Conservation (phyloP, 2,329 filamentous ascomycete genomes). For the Nannizzia gypsea region DNA sequence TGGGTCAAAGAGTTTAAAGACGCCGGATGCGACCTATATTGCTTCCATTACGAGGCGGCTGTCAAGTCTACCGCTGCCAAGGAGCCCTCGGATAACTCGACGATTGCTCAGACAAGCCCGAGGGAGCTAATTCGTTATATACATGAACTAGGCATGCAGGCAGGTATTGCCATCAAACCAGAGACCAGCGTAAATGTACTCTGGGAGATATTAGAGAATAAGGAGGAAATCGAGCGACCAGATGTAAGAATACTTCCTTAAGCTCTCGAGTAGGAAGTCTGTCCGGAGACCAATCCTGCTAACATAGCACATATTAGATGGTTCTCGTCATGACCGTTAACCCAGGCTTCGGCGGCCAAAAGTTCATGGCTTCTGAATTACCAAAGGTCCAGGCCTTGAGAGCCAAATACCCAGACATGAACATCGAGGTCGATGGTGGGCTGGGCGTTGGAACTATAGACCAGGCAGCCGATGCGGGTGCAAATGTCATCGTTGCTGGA, state of each 20-base stretch:
- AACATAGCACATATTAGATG: constrained; percentile 54
- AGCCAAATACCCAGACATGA: constrained; percentile 73
- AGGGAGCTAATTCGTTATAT: constrained; percentile 82
- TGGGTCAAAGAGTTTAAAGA: constrained; percentile 94
- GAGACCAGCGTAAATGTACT: constrained; percentile 81
- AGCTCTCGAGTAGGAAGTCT: not conserved
- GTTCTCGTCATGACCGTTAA: constrained; percentile 97
- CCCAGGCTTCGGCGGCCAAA: constrained; percentile 93
- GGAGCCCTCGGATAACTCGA: constrained; percentile 56
- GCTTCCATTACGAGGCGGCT: constrained; percentile 98
- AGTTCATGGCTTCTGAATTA: constrained; percentile 93
- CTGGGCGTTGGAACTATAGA: constrained; percentile 81
- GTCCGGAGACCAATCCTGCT: not conserved
- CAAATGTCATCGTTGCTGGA: constrained; percentile 95
- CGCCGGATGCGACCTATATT: constrained; percentile 96
- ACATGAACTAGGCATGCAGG: constrained; percentile 74
- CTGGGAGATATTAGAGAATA: constrained; percentile 72
- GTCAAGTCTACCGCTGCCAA: constrained; percentile 64
- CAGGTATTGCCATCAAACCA: constrained; percentile 92
- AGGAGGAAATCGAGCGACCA: constrained; percentile 62
- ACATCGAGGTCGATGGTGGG: constrained; percentile 96
- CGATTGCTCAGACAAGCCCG: constrained; percentile 60
- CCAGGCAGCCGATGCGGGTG: constrained; percentile 85
- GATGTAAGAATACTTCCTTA: constrained; percentile 53
- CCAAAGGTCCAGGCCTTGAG: constrained; percentile 84